Evolutionary conservation across 495 filamentous ascomycete species (phyloP), one percentile per base, ranked within the genome.

Genomic region (Tuber magnatum): DNA sequence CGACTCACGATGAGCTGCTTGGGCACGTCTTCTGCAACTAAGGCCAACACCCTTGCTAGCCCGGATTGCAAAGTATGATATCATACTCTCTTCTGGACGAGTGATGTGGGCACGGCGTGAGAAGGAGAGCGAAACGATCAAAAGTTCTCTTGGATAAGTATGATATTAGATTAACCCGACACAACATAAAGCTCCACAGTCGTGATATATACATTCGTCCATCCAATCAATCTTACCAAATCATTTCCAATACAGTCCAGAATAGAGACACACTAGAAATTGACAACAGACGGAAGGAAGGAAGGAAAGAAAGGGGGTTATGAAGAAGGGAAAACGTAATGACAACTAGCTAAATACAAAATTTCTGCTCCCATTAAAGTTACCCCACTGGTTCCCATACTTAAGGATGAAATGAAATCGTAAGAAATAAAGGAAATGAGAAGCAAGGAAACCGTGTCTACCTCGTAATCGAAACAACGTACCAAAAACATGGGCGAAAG

Each of bases 311-410:
- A 28, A 12, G 24, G 51, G 9, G n/a, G 24, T 4, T 10, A 61
- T 28, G 10, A n/a, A 28, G 48, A 28, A 61, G 28, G 74, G 74
- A 76, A 79, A 77, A 39, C 46, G 70, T 72, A 71, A 65, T 68
- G 28, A 44, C 43, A 71, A 22, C 38, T 40, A 75, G 69, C 68
- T 76, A 71, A 76, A 71, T 44, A 76, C 68, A 69, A 78, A 51
- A 77, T 28, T 65, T 65, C 28, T 65, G 56, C 56, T 65, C 56
- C 56, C 56, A 65, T 65, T 65, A 65, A 65, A 65, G 56, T 65
- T 65, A 65, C 56, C 56, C 56, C 56, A 35, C 51, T 35, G 16
- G 12, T 65, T 65, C 56, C 56, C 56, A 70, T 78, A 79, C 70
- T 77, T 40, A 73, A 20, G 20, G 8, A 42, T 74, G 2, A 74